Conservation (phyloP, 2,329 filamentous ascomycete species). For the Talaromyces atroroseus region DNA sequence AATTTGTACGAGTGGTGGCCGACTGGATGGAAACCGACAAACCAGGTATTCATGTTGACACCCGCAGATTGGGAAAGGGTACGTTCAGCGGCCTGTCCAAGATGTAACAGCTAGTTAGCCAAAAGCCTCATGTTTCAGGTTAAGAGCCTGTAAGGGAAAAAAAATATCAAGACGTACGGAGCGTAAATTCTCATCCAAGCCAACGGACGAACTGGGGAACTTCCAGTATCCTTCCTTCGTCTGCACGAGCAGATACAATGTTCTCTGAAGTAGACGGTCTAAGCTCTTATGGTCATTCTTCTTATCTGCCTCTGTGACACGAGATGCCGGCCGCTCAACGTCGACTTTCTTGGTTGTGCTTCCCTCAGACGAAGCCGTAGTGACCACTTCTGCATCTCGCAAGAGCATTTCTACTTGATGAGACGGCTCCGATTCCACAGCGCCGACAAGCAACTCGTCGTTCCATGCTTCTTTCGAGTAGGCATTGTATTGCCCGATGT, state of each 20-base stretch:
- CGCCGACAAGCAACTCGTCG: slow-evolving; percentile 78
- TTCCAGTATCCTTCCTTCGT: slow-evolving; percentile 64
- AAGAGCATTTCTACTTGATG: slow-evolving; percentile 64
- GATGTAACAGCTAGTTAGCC: background rate
- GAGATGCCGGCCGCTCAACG: slow-evolving; percentile 63
- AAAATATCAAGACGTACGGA: slow-evolving; percentile 56
- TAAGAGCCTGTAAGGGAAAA: background rate
- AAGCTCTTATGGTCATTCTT: slow-evolving; percentile 70
- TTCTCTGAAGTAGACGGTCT: slow-evolving; percentile 72
- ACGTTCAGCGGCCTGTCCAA: slow-evolving; percentile 68
- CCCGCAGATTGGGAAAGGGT: slow-evolving; percentile 73
- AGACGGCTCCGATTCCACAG: slow-evolving; percentile 59
- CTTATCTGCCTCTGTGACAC: slow-evolving; percentile 72
- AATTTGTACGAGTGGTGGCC: slow-evolving; percentile 66
- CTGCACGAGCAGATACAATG: slow-evolving; percentile 82
- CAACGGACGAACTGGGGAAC: slow-evolving; percentile 70
- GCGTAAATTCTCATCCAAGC: slow-evolving; percentile 69
- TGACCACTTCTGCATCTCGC: slow-evolving; percentile 61
- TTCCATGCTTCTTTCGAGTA: slow-evolving; percentile 75
- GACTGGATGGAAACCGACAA: slow-evolving; percentile 84
- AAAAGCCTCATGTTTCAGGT: background rate
- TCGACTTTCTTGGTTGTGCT: slow-evolving; percentile 51
- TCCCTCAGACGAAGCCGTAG: slow-evolving; percentile 34
- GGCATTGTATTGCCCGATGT: slow-evolving; percentile 79
- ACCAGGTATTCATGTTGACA: slow-evolving; percentile 97